Conservation (phyloP, 306 rosid genomes). For the Aeschynomene evenia region DNA sequence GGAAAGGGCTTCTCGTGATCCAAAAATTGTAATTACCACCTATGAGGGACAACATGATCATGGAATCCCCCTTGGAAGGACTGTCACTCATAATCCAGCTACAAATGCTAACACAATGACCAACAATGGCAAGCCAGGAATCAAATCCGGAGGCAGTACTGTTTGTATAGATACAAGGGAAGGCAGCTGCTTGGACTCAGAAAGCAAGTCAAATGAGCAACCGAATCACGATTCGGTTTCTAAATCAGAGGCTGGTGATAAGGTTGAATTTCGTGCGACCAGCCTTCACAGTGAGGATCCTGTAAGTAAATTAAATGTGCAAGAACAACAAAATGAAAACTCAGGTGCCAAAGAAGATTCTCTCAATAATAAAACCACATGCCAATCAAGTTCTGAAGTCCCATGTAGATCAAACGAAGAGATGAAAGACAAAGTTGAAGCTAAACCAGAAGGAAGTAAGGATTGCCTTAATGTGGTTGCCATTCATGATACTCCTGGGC, state of each 20-base stretch:
- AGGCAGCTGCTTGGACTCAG: constrained; percentile 28
- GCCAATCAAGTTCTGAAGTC: constrained; percentile 25
- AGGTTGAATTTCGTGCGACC: constrained; percentile 11
- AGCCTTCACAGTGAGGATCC: constrained; percentile 13
- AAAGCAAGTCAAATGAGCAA: constrained; percentile 30
- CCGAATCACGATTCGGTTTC: constrained; percentile 31
- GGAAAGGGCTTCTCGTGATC: constrained; percentile 76
- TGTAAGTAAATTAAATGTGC: constrained; percentile 28
- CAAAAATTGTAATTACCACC: constrained; percentile 66
- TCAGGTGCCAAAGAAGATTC: constrained; percentile 10
- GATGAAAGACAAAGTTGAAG: constrained; percentile 30
- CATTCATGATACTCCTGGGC: constrained; percentile 23
- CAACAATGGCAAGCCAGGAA: constrained; percentile 29
- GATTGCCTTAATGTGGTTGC: constrained; percentile 26
- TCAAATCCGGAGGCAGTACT: constrained; percentile 34
- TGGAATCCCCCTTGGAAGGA: constrained; percentile 53
- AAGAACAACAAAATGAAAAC: constrained; percentile 35
- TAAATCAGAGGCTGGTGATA: constrained; percentile 34
- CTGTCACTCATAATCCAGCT: constrained; percentile 45
- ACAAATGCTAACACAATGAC: constrained; percentile 32
- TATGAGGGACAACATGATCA: constrained; percentile 89
- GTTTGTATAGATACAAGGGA: constrained; percentile 26
- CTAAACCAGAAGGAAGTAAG: constrained; percentile 34
- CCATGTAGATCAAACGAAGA: constrained; percentile 30
- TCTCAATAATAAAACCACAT: constrained; percentile 9